Conservation (phyloP, 2,329 filamentous ascomycete genomes). For the Domatiomyces catenatus region DNA sequence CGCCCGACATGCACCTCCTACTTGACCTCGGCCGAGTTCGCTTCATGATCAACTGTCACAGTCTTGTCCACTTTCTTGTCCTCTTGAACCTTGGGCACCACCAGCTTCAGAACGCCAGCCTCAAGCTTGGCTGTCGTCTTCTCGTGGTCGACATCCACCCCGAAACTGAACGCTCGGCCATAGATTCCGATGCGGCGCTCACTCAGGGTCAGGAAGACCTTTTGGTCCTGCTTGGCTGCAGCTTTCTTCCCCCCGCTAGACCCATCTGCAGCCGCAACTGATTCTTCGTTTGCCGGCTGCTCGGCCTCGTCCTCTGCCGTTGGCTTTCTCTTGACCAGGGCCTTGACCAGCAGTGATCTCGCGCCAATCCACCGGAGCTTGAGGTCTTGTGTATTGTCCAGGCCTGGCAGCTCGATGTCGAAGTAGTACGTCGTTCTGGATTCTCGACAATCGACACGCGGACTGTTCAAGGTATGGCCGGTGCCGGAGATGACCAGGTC, state of each 20-base stretch:
- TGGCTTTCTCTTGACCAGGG: not conserved
- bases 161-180: conserved; percentile 14
- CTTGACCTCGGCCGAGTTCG: not conserved
- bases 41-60: not conserved
- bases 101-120: conserved; percentile 12
- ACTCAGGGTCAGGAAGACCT: conserved; percentile 10
- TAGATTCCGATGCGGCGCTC: conserved; percentile 13
- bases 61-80: conserved; percentile 2
- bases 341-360: not conserved
- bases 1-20: not conserved
- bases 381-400: conserved; percentile 11
- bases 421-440: conserved; percentile 12
- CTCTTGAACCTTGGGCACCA: conserved; percentile 12
- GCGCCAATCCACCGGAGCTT: conserved; percentile 9
- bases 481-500: not conserved
- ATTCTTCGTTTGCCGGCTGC: not conserved
- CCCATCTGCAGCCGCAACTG: not conserved
- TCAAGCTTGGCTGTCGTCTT: conserved; percentile 13
- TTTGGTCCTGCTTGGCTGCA: conserved; percentile 1
- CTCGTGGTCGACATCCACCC: conserved; percentile 14
- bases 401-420: conserved; percentile 15
- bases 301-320: not conserved
- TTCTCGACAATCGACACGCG: conserved; percentile 6
- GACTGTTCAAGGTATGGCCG: not conserved
- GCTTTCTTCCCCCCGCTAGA: not conserved